phyloP scores from a whole-genome alignment of 768 basidiomycete species.

The Pulveroboletus ravenelii region DNA sequence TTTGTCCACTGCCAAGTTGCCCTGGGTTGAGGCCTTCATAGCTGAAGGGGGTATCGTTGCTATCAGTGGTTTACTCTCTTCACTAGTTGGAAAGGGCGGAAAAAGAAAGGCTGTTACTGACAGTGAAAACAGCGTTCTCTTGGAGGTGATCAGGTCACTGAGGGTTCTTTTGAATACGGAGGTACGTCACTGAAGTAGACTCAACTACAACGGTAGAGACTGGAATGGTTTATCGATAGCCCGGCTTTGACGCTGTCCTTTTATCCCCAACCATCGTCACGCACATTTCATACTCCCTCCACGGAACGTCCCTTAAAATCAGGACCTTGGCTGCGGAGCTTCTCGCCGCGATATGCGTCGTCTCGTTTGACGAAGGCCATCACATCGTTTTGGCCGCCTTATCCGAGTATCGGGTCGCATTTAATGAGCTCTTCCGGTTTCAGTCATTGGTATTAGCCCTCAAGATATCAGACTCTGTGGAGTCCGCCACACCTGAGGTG shows the following conservation, averaged over 20 bases:
- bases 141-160: constrained; percentile 76
- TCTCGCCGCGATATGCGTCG: constrained; percentile 77
- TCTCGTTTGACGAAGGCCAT: constrained; percentile 68
- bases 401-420: constrained; percentile 72
- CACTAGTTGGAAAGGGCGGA: constrained; percentile 63
- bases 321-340: constrained; percentile 70
- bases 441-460: constrained; percentile 66
- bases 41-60: constrained; percentile 60
- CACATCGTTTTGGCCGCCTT: constrained; percentile 70
- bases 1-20: constrained; percentile 73
- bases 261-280: constrained; percentile 60
- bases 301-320: constrained; percentile 61
- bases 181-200: constrained; percentile 37
- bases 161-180: constrained; percentile 82
- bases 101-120: constrained; percentile 59
- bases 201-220: not conserved
- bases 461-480: constrained; percentile 45
- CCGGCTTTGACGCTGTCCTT: constrained; percentile 68
- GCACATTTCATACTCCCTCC: constrained; percentile 68
- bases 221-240: constrained; percentile 35
- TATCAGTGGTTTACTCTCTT: constrained; percentile 53
- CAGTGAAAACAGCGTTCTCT: constrained; percentile 58
- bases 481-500: constrained; percentile 26
- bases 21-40: constrained; percentile 74
- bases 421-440: constrained; percentile 75